Conservation (phyloP, 441 rosid genomes). For the Mallotus japonicus region DNA sequence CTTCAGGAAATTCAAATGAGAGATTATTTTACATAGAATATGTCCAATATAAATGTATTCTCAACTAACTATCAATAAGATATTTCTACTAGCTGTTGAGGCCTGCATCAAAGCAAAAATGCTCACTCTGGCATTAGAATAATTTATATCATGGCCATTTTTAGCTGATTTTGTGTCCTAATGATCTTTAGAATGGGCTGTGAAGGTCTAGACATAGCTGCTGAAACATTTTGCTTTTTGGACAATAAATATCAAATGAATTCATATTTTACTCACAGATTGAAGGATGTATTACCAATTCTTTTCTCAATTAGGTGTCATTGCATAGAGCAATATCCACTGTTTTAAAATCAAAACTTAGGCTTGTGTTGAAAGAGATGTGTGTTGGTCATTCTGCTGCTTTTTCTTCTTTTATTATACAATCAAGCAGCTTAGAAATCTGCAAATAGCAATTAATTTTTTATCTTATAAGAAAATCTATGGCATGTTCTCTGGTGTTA, state of each 20-base stretch:
- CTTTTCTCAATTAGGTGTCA: background rate
- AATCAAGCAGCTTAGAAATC: background rate
- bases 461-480: background rate
- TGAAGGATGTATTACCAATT: background rate
- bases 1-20: background rate
- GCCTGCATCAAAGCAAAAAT: background rate
- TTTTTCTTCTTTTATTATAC: background rate
- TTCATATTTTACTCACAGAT: background rate
- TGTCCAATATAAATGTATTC: background rate
- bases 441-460: background rate
- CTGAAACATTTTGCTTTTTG: conserved; percentile 1
- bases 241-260: background rate
- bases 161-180: background rate
- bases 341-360: background rate
- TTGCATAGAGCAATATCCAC: background rate
- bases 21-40: background rate
- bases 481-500: background rate
- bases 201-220: background rate
- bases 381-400: background rate
- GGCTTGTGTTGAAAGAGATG: background rate
- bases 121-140: background rate
- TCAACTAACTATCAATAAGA: background rate
- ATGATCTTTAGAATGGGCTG: background rate
- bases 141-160: background rate
- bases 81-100: background rate